Base-by-base conservation (phyloP, 768 basidiomycete genomes). In the Daedaleopsis sinensis region DNA sequence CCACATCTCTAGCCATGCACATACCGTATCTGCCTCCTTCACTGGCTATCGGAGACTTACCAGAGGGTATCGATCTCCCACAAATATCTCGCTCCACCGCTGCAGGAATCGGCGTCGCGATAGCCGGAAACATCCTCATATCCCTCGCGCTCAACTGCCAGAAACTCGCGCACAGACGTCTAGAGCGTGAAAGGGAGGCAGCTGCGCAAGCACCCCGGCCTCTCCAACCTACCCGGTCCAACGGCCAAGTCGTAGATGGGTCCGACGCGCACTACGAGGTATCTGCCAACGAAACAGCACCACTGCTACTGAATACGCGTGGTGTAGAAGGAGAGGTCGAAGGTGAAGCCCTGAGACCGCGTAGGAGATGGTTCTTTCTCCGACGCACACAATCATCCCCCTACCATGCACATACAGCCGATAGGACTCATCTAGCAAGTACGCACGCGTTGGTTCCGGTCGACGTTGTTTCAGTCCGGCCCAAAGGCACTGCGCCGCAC, bases 101-200 rank as follows among this genome's bases (percentile, higher is more conserved):
- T 68, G 86, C 93, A 57, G 96, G 96, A 16, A 96, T 98, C 38
- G 80, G 82, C 5, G 86, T 95, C 38, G 90, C 94, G 4, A 84
- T 96, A 57, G 79, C 82, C 9, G 95, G 95, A 36, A 96, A 96
- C 70, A 75, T 95, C 12, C 83, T 97, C 63, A 94, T 98, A 63
- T 92, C 91, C 11, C 82, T 96, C 23, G 96, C 94, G 16, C 82
- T 98, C 64, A 97, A 97, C 75, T 78, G 91, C 37, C 96, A 98
- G 75, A 98, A 97, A 72, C 83, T 96, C 18, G 94, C 94, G 1
- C 95, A 96, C 77, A 81, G 83, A 65, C 82, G 89, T 32, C 78
- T 91, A 36, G 85, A 86, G 65, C 76, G 70, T 71, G 73, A 67
- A 57, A 60, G 43, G 48, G 53, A 52, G 42, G 38, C 54, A 16